These are phyloP conservation scores for Lodderomyces oxycetoniae DNA, from an alignment of 1,139 yeast genomes.

Conservation along the genomic window DNA sequence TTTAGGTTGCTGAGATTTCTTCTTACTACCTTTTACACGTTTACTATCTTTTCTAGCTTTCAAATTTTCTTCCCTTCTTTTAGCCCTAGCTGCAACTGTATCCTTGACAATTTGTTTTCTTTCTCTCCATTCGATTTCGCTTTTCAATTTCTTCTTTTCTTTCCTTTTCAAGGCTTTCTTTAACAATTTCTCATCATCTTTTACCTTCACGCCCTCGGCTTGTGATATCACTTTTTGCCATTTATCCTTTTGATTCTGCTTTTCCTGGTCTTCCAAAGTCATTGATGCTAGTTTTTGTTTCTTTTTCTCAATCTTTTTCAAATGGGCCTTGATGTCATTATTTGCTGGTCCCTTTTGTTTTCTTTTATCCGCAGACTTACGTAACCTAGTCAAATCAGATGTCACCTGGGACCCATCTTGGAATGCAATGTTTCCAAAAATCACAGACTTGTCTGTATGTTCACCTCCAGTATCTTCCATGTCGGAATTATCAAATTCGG, in stretches of 20 bases:
- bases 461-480: conserved; percentile 27
- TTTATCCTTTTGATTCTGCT: conserved; percentile 63
- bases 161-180: conserved; percentile 82
- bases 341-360: conserved; percentile 79
- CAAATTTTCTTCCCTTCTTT: conserved; percentile 86
- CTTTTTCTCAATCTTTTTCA: conserved; percentile 68
- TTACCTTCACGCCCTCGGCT: conserved; percentile 83
- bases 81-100: conserved; percentile 67
- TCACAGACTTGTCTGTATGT: conserved; percentile 35
- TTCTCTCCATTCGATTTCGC: conserved; percentile 84
- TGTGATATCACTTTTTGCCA: conserved; percentile 85
- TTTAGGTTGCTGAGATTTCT: conserved; percentile 59
- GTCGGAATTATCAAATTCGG: conserved; percentile 34
- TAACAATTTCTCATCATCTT: conserved; percentile 84
- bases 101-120: conserved; percentile 75
- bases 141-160: conserved; percentile 72
- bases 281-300: conserved; percentile 57
- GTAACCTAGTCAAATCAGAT: conserved; percentile 61
- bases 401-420: conserved; percentile 80
- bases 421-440: conserved; percentile 81
- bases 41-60: conserved; percentile 68
- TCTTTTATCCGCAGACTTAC: conserved; percentile 46
- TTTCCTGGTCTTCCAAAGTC: conserved; percentile 60
- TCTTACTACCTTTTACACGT: conserved; percentile 52
- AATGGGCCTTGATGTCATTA: conserved; percentile 80